Evolutionary conservation across 495 filamentous ascomycete species (phyloP), one percentile per base, ranked within the genome.

Genomic region (Cladorrhinum samala): DNA sequence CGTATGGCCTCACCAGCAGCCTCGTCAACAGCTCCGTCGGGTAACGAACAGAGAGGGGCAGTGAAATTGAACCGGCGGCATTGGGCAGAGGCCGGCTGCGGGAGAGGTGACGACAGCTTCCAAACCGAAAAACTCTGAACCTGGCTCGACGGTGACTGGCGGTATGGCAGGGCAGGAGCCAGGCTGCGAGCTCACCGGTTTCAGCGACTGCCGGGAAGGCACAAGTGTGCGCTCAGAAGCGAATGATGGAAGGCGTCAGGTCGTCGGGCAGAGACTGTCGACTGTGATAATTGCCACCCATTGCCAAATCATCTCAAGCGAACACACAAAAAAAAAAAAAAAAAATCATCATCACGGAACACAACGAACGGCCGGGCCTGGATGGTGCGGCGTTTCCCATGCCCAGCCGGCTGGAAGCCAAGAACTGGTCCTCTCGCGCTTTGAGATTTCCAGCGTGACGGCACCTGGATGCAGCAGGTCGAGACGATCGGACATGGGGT

Each of bases 291-390:
- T 61, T 52, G 63, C 57, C 60, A 59, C 63, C 55, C 41, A 63
- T 66, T 66, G 61, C 63, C 63, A 66, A 66, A 66, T 66, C 63
- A 66, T 43, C 63, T 53, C 41, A 49, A 46, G 18, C 44, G 39
- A 17, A 18, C n/a, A n/a, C n/a, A n/a, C n/a, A n/a, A n/a, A n/a
- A n/a, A n/a, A n/a, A n/a, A n/a, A n/a, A n/a, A n/a, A n/a, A n/a
- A n/a, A n/a, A n/a, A n/a, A n/a, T n/a, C n/a, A n/a, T n/a, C n/a
- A n/a, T n/a, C n/a, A n/a, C n/a, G n/a, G n/a, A n/a, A n/a, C n/a
- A 18, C 11, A 18, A 11, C 41, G n/a, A 18, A 18, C 41, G 9
- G 21, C n/a, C 23, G 23, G 27, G 14, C 33, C 21, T 30, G 45
- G n/a, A 18, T 44, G n/a, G n/a, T 21, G 14, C 20, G 41, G 21